Conservation (phyloP, 306 rosid species). For the Cucumis hystrix region DNA sequence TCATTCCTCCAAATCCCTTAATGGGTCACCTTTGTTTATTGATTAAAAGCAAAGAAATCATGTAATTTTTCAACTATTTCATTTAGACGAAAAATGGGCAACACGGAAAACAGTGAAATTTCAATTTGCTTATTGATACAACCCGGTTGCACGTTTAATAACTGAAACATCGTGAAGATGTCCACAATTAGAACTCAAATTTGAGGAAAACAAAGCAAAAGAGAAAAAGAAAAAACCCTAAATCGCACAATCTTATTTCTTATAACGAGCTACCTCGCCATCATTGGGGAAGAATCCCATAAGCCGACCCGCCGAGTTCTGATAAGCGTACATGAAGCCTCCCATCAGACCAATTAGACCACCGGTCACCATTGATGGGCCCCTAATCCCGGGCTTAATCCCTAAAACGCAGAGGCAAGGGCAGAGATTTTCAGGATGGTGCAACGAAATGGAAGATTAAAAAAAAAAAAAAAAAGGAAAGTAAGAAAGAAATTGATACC, state of each 20-base stretch:
- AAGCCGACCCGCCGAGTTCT: slow-evolving; percentile 77
- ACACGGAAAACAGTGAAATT: neutral
- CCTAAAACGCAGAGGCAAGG: slow-evolving; percentile 22
- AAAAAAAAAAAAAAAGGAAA: neutral
- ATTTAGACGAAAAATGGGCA: neutral
- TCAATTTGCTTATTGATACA: slow-evolving; percentile 1
- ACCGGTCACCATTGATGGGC: slow-evolving; percentile 95
- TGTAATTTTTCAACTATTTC: neutral
- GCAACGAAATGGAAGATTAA: neutral
- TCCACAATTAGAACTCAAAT: neutral
- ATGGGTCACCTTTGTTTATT: neutral
- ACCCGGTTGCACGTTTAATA: neutral
- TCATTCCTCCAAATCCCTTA: neutral
- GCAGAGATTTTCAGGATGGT: neutral
- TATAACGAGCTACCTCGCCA: slow-evolving; percentile 73
- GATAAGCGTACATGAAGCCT: slow-evolving; percentile 94
- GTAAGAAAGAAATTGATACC: slow-evolving; percentile 14
- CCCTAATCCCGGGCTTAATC: slow-evolving; percentile 85
- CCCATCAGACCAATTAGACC: slow-evolving; percentile 87
- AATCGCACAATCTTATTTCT: slow-evolving; percentile 30
- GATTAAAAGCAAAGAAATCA: neutral
- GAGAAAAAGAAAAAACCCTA: slow-evolving; percentile 6
- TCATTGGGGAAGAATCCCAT: slow-evolving; percentile 96
- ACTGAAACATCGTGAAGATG: neutral
- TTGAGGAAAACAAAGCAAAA: neutral